Evolutionary conservation across 192 early-diverging fungal species (phyloP), one percentile per base, ranked within the genome.

Genomic region (Nowakowskiella sp.): DNA sequence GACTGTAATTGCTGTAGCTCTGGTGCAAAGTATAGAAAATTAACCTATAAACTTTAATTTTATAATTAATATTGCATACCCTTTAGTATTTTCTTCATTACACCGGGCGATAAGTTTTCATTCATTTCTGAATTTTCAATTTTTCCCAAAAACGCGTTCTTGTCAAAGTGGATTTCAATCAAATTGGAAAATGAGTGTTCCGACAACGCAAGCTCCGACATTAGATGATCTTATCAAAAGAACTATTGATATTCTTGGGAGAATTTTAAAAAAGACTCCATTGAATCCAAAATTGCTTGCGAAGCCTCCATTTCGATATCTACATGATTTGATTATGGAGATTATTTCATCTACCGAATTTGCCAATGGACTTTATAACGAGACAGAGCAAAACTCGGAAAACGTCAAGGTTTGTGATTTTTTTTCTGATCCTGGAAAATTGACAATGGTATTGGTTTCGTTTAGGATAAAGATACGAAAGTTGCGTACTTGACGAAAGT

Each of bases 271-370:
- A 44, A 76, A 76, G 55, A 57, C 78, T 0, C 78, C 78, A 3
- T 48, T 80, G 10, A 79, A 61, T 8, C 44, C 63, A 23, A 80
- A 80, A 52, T 71, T 80, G 7, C 68, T 80, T 0, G 58, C 71
- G n/a, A 80, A 80, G 57, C 78, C 78, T 30, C 78, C 78, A 8
- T 80, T 80, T 52, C 59, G 78, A 19, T 80, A 78, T 49, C 60
- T 80, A 24, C 75, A 80, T 54, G 78, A 80, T 47, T 48, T 80
- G 16, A 47, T 80, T 34, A 55, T 59, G n/a, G 78, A 78, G 49
- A 44, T 70, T 31, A 70, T 80, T 2, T 50, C 47, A 13, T 47
- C 47, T 25, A 47, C 63, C 1, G 66, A 55, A 1, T 70, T 66
- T 51, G 76, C 51, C 2, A 34, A 30, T 6, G 78, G 75, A 4